Evolutionary conservation across 2,329 filamentous ascomycete genomes (phyloP), one percentile per base, ranked within the genome.

Genomic region (Paracorniculantispora psalliotae): DNA sequence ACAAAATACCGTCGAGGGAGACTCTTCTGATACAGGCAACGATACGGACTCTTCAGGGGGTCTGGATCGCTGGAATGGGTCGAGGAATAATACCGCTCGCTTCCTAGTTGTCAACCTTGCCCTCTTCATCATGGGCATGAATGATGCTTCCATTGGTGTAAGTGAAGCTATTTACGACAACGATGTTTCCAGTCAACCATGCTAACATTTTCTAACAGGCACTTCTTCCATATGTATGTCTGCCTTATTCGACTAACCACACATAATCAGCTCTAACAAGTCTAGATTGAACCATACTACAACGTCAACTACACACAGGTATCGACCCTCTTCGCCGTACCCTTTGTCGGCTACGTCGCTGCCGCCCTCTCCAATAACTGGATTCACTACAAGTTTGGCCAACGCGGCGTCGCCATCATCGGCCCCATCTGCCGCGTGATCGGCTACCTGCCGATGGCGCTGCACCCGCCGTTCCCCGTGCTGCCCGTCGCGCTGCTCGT

Each of bases 391-490:
- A 76, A 74, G 39, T 76, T 85, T 52, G 90, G 90, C 37, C 89
- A 90, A 67, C 81, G 87, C 17, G 90, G 90, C 10, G 81, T 92
- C 10, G 88, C 89, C 12, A 67, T 90, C 53, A 69, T 91, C 5
- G 85, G 80, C 0, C 86, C 89, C 0, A 60, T 78, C 12, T 83
- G 80, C 63, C 87, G 90, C 65, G 67, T 91, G 9, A 64, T 85
- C 25, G 82, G 87, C 19, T 91, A 90, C 66, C 71, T 88, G 25
- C 76, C 87, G 28, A 79, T 89, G 59, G 79, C 82, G 4, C 72
- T 86, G 4, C 89, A 91, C 68, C 89, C 88, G 1, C 86, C 87
- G 0, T 91, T 86, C 65, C 82, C 86, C 0, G 83, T 84, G 0
- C 73, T 92, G 0, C 83, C 88, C 1, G 72, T 89, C 15, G 77